These are phyloP conservation scores for Backusella liffmaniae DNA, from an alignment of 192 early-diverging fungal species.

Conservation along the genomic window DNA sequence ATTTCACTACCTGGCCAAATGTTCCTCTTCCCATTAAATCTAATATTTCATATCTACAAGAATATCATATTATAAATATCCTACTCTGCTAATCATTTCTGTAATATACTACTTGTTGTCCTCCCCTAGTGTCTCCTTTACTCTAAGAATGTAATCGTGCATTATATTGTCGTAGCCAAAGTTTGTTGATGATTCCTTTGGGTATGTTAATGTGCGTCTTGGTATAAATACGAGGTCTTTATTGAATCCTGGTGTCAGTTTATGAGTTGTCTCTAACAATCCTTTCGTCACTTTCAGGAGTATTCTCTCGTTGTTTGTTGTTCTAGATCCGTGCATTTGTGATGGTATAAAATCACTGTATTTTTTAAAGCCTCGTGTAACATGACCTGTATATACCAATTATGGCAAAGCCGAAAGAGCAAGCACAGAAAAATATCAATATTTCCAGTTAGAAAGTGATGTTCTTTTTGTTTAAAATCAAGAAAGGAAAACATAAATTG, in stretches of 20 bases:
- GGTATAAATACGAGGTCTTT: slow-evolving; percentile 82
- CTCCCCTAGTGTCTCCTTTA: slow-evolving; percentile 86
- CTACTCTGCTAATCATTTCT: background rate
- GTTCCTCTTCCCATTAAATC: slow-evolving; percentile 97
- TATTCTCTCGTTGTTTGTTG: background rate
- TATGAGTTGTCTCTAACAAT: slow-evolving; percentile 53
- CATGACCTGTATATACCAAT: background rate
- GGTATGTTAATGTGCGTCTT: slow-evolving; percentile 89
- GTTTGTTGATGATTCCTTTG: slow-evolving; percentile 86
- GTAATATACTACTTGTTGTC: slow-evolving; percentile 62
- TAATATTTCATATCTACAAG: slow-evolving; percentile 76
- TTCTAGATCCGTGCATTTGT: background rate
- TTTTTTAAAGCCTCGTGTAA: slow-evolving; percentile 10
- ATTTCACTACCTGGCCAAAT: slow-evolving; percentile 98
- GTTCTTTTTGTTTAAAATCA: background rate
- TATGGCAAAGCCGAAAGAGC: background rate
- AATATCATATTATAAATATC: background rate
- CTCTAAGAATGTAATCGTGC: slow-evolving; percentile 93
- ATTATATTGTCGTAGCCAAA: slow-evolving; percentile 94
- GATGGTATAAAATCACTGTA: background rate
- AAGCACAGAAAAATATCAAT: background rate
- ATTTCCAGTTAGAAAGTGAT: background rate
- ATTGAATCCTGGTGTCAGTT: slow-evolving; percentile 73
- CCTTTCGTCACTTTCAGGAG: background rate
- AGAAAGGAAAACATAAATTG: background rate